Base-by-base conservation (phyloP, 441 rosid genomes). In the Lepidium campestre region DNA sequence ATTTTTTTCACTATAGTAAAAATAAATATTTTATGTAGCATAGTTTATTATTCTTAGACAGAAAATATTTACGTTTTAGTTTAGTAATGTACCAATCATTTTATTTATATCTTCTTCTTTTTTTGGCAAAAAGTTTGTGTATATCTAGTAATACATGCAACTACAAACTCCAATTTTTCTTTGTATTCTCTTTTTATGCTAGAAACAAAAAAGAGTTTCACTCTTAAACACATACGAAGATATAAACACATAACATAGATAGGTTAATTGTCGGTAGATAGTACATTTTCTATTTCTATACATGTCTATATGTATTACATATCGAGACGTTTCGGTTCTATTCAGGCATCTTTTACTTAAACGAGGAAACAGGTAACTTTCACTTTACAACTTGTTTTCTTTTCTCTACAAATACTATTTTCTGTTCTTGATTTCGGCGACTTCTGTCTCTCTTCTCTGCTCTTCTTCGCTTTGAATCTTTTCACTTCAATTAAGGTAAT, bases 401-500 rank as follows among this genome's bases (percentile, higher is more conserved):
- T 15, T 22, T 52, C 45, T 53, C 22, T 29, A 2, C 31, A 27
- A 27, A 27, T 27, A 11, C 20, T 57, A 8, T 1, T 35, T 46
- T 46, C 5, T 59, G 36, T 31, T 11, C 41, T 31, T 59, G 72
- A 40, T 31, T 45, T 47, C 19, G 1, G 53, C 61, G 46, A 69
- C n/a, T 13, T 41, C 15, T 49, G 4, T 49, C 25, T 60, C 27
- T 65, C 55, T 49, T 61, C 15, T 55, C 5, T 35, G 22, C 13
- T 42, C 52, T 50, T 52, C 62, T 41, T 52, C 27, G 17, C 67
- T 42, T 13, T 9, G 29, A 10, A 47, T 47, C 44, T 29, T 14
- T 32, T 49, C 53, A 31, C 46, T 57, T 31, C 15, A 32, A 41
- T 23, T 23, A 49, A 65, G 66, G 76, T 65, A 49, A 49, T 18